Percentiles rank a stretch among this genome's conserved stretches.
Conservation (phyloP, 805 yeast species). For the Metschnikowia henanensis region DNA sequence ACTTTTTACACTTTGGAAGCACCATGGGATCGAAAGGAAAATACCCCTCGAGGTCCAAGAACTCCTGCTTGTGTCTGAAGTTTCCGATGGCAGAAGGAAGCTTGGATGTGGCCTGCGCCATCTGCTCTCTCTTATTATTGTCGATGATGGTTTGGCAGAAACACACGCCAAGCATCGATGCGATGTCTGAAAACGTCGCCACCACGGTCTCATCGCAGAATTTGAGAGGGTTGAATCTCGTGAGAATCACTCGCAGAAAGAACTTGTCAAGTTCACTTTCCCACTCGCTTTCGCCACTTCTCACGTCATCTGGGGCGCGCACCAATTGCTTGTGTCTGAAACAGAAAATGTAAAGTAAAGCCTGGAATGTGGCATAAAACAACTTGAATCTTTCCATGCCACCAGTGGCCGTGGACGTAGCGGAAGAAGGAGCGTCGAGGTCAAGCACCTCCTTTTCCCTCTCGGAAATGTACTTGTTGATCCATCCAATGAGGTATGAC, state of each 20-base stretch:
- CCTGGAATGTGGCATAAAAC: slow-evolving; percentile 90
- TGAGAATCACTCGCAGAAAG: slow-evolving; percentile 79
- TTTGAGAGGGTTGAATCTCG: slow-evolving; percentile 91
- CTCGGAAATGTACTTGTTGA: slow-evolving; percentile 76
- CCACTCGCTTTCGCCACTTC: slow-evolving; percentile 51
- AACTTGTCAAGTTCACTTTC: slow-evolving; percentile 80
- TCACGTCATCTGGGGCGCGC: slow-evolving; percentile 21
- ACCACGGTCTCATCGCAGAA: slow-evolving; percentile 94
- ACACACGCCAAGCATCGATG: slow-evolving; percentile 86
- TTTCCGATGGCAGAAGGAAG: slow-evolving; percentile 37
- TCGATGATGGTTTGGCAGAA: slow-evolving; percentile 94
- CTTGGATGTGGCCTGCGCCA: slow-evolving; percentile 43
- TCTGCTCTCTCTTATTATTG: slow-evolving; percentile 74
- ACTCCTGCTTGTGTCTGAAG: slow-evolving; percentile 70
- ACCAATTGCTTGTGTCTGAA: slow-evolving; percentile 71
- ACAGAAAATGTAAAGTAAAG: slow-evolving; percentile 87
- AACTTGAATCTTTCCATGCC: slow-evolving; percentile 92
- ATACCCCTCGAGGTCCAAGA: slow-evolving; percentile 87
- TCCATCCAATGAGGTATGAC: slow-evolving; percentile 82
- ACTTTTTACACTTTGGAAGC: slow-evolving; percentile 56
- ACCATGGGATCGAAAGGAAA: slow-evolving; percentile 95
- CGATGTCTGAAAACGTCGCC: slow-evolving; percentile 86
- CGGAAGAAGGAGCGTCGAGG: slow-evolving; percentile 11
- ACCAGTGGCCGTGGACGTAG: slow-evolving; percentile 25
- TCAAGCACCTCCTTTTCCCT: slow-evolving; percentile 80